A percentile compares a stretch with the other conserved stretches of the same genome.
Conservation (phyloP, 345 rosid species). For the Barbarea vulgaris region DNA sequence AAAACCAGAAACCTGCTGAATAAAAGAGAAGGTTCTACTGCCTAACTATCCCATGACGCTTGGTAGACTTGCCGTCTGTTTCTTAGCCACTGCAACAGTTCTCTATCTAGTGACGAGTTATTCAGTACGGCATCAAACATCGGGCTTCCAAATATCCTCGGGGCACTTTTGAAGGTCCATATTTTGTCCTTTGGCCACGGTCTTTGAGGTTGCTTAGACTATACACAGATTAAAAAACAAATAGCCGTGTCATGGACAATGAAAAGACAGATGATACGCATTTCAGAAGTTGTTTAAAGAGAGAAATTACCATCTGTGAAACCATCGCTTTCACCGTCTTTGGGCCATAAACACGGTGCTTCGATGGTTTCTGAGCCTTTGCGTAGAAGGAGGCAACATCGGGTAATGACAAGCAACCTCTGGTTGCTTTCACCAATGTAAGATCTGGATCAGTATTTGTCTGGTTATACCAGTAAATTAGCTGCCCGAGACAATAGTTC, state of each 20-base stretch:
- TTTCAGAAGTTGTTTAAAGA: slow-evolving; percentile 2
- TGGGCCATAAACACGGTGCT: slow-evolving; percentile 85
- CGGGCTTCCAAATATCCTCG: slow-evolving; percentile 80
- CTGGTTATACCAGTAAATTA: slow-evolving; percentile 94
- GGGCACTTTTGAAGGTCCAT: slow-evolving; percentile 75
- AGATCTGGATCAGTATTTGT: slow-evolving; percentile 78
- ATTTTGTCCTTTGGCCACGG: slow-evolving; percentile 95
- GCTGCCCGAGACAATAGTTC: slow-evolving; percentile 95
- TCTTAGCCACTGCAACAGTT: slow-evolving; percentile 88
- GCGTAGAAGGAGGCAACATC: slow-evolving; percentile 86
- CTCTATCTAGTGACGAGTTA: slow-evolving; percentile 64
- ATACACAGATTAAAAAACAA: slow-evolving; percentile 15
- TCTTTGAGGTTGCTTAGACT: slow-evolving; percentile 88
- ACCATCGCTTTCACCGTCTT: slow-evolving; percentile 69
- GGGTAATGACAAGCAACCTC: slow-evolving; percentile 93
- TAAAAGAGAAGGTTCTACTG: not conserved
- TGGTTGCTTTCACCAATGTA: slow-evolving; percentile 64
- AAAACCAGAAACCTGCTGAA: slow-evolving; percentile 23
- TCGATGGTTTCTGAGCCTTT: slow-evolving; percentile 77
- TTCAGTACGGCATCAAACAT: slow-evolving; percentile 81
- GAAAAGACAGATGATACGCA: slow-evolving; percentile 1
- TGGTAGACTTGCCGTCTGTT: slow-evolving; percentile 69
- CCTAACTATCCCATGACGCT: slow-evolving; percentile 77
- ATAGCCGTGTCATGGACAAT: not conserved
- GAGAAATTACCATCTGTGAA: slow-evolving; percentile 74